Base-by-base conservation (phyloP, 2,329 filamentous ascomycete species). In the Aspergillus aculeatus region DNA sequence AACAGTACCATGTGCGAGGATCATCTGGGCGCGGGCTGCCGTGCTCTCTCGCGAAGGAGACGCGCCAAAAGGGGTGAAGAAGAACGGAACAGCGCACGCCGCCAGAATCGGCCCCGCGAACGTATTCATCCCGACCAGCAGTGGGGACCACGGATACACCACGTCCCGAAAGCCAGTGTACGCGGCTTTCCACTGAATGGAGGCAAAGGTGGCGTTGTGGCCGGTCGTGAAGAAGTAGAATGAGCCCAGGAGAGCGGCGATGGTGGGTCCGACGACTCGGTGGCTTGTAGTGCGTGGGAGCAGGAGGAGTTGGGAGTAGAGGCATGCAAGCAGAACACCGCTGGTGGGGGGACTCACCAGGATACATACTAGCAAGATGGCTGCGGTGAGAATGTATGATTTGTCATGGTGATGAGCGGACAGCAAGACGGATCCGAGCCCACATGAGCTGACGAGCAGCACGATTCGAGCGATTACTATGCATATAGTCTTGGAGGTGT, bases 141-240 rank as follows among this genome's bases (percentile, higher is more conserved):
- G 71, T 0, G 93, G 92, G 0, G 87, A 89, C 90, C 90, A 96
- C 0, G 94, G 94, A 77, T 98, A 96, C 55, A 85, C 85, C 64
- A 98, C 85, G 5, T 85, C 86, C 59, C 88, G 86, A 9, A 97
- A 83, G 0, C 92, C 90, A 66, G 98, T 91, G 77, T 98, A 98
- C 3, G 92, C 94, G 29, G 86, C 85, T 78, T 98, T 94, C 95
- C 95, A 99, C 72, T 98, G 95, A 70, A 99, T 93, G 65, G 87
- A 90, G 65, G 88, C 84, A 24, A 96, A 83, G 0, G 88, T 89
- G 14, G 93, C 93, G 77, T 97, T 93, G 76, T 99, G 94, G 61
- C 94, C 94, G 0, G 94, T 99, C 73, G 95, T 96, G 86, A 98
- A 99, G 81, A 89, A 98, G 80, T 96, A 88, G 75, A 93, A 96